Evolutionary conservation across 1,284 basidiomycete species (phyloP), one percentile per base, ranked within the genome.

Genomic region (Cystobasidium pallidum): DNA sequence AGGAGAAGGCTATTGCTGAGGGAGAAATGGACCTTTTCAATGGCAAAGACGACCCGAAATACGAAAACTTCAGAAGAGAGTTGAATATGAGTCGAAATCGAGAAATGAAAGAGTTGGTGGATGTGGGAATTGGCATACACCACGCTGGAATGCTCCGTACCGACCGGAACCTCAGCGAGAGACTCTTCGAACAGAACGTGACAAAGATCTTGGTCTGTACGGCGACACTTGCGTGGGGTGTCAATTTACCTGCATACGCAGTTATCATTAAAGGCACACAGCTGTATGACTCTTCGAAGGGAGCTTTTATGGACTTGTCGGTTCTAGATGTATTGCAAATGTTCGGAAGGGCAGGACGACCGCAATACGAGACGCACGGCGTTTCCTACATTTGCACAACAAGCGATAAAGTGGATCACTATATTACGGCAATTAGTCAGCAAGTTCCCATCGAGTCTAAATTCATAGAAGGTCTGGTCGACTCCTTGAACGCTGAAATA

Each of bases 201-300:
- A 94, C 99, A 79, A 97, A 96, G 85, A 93, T 98, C 59, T 84
- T 99, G 11, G 98, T 93, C 82, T 99, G 96, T 84, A 99, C 96
- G 2, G 93, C 96, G 1, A 99, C 96, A 0, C 85, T 99, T 39
- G 96, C 96, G 0, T 99, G 96, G 96, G 96, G 96, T 84, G 96
- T 99, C 78, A 99, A 99, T 81, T 83, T 99, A 78, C 96, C 96
- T 47, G 96, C 96, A 3, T 97, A 99, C 82, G 96, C 96, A 70
- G 92, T 83, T 71, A 84, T 99, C 76, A 99, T 99, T 84, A 99
- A 99, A 82, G 96, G 96, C 17, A 99, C 96, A 0, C 91, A 99
- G 78, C 86, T 99, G 2, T 99, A 99, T 80, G 91, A 98, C 78
- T 91, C 90, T 73, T 85, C 87, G 6, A 90, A 89, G 78, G 94